Percentiles rank a stretch among this genome's conserved stretches.
These are phyloP conservation scores for Planoprotostelium fungivorum DNA, from an alignment of 78 protist genomes.

Conservation along the genomic window DNA sequence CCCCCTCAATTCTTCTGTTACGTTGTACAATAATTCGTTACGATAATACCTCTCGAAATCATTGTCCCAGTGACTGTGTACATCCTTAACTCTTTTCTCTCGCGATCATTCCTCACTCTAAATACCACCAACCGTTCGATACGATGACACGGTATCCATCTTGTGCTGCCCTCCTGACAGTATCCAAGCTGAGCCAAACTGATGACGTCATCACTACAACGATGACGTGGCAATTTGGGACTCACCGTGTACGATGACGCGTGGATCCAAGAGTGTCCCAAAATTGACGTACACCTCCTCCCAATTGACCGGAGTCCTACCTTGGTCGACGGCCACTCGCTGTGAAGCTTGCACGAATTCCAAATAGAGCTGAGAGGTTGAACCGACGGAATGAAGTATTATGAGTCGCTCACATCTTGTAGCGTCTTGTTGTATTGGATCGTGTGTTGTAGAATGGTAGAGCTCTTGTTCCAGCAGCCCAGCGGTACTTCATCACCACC, in stretches of 20 bases:
- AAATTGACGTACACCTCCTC: not conserved
- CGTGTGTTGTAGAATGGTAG: not conserved
- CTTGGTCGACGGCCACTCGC: not conserved
- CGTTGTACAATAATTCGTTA: not conserved
- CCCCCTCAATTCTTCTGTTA: not conserved
- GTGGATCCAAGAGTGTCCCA: not conserved
- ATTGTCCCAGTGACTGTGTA: not conserved
- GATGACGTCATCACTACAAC: not conserved
- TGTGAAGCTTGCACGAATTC: not conserved
- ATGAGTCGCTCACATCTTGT: not conserved
- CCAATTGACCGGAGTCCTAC: not conserved
- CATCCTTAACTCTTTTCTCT: not conserved
- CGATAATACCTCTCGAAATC: not conserved
- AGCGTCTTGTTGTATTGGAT: not conserved
- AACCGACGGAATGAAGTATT: not conserved
- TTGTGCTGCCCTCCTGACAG: not conserved
- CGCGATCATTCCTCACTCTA: not conserved
- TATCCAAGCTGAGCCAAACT: not conserved
- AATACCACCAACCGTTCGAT: not conserved
- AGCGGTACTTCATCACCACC: slow-evolving; percentile 89
- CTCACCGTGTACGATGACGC: not conserved
- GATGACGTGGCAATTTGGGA: not conserved
- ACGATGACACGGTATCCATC: not conserved
- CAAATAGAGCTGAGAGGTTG: not conserved
- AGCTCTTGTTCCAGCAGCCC: slow-evolving; percentile 73